A percentile compares a stretch with the other conserved stretches of the same genome.
These are phyloP conservation scores for Penicillium sp. DNA, from an alignment of 2,329 filamentous ascomycete species.

Conservation along the genomic window DNA sequence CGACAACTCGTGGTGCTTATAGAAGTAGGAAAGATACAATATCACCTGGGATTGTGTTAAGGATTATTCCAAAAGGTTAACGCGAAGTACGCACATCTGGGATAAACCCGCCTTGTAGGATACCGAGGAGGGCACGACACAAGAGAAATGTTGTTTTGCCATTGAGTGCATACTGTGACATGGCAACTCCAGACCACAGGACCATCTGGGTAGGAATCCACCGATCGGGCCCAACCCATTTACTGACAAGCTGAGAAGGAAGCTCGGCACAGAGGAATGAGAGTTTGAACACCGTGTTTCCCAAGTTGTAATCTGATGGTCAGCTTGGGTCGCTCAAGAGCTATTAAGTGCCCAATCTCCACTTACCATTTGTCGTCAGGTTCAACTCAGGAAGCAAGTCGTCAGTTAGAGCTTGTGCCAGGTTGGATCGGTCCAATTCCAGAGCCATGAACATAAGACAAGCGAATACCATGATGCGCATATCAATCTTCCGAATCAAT, in stretches of 20 bases:
- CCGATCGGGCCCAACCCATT: slow-evolving; percentile 52
- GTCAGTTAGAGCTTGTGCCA: slow-evolving; percentile 55
- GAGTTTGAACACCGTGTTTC: slow-evolving; percentile 55
- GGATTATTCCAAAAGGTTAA: too few species aligned
- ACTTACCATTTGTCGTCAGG: slow-evolving; percentile 29
- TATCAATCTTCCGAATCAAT: slow-evolving; percentile 20
- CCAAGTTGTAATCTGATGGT: slow-evolving; percentile 51
- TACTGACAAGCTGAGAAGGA: slow-evolving; percentile 55
- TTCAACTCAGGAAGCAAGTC: slow-evolving; percentile 48
- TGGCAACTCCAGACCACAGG: slow-evolving; percentile 49
- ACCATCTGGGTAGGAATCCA: slow-evolving; percentile 55
- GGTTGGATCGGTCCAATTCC: slow-evolving; percentile 58
- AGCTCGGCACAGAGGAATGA: slow-evolving; percentile 53
- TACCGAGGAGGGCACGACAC: slow-evolving; percentile 41
- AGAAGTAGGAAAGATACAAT: slow-evolving; percentile 65
- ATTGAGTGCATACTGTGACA: slow-evolving; percentile 44
- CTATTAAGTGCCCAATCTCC: slow-evolving; percentile 7
- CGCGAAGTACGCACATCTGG: slow-evolving; percentile 46
- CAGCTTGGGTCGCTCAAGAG: slow-evolving; percentile 21
- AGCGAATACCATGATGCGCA: slow-evolving; percentile 24
- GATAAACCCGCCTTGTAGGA: slow-evolving; percentile 54
- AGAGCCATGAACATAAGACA: slow-evolving; percentile 59
- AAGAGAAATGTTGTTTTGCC: slow-evolving; percentile 40
- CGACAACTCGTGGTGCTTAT: slow-evolving; percentile 63
- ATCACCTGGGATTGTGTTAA: slow-evolving; percentile 18